Evolutionary conservation across 306 rosid species (phyloP), one percentile per base, ranked within the genome.

Genomic region (barrel medic (Medicago truncatula)): DNA sequence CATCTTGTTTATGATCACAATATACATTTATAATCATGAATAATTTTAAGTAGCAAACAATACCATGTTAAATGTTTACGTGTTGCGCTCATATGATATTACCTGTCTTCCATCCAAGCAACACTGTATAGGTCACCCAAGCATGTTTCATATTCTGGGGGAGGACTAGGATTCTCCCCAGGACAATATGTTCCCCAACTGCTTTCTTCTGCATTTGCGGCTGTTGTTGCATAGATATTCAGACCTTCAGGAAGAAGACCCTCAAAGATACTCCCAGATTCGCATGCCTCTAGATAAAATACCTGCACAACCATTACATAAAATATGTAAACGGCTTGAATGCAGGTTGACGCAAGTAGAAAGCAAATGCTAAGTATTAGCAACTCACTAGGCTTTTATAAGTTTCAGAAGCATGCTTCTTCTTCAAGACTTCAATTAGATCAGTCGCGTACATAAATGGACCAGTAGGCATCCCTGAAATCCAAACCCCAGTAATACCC

Each of bases 81-180:
- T 54, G 28, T 20, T 63, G 39, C 8, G 28, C 57, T 44, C 47
- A 15, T 40, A 18, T 7, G 46, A 21, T 10, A 74, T 25, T 88
- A 88, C 98, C 98, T 91, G 87, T 93, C 98, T 84, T 93, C 98
- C 97, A 93, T 85, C 97, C 98, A 93, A 60, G 97, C 88, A 86
- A 93, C 88, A 81, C 98, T 93, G 76, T 89, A 93, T 81, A 93
- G 85, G 86, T 93, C 98, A 66, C 88, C 97, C 83, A 93, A 81
- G 77, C 98, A 93, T 76, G 98, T 93, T 59, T 83, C 92, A 67
- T 85, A 93, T 81, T 93, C 98, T 58, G 85, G 83, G 20, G 98
- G 98, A 69, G 97, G 97, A 80, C 97, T 82, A 15, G 93, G 92
- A 84, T 67, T 39, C 57, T 89, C 97, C 77, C 97, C 97, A 9